Evolutionary conservation across 2,329 filamentous ascomycete species (phyloP).

Genomic region (Emydomyces testavorans): DNA sequence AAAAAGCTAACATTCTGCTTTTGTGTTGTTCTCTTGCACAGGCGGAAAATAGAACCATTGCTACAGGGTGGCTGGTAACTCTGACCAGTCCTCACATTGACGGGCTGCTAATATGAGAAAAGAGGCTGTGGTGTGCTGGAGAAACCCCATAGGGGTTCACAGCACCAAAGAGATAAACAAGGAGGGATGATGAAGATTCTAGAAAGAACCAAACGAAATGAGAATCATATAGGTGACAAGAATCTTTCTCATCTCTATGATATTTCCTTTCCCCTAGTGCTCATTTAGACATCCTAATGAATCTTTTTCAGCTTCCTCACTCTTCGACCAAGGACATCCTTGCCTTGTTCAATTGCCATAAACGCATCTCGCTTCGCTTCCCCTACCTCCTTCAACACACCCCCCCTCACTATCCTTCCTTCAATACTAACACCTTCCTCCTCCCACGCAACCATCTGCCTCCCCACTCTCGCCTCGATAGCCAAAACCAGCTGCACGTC

Average conservation of each 20-base stretch:
- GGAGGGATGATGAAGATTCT: neutral
- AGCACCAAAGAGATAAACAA: neutral
- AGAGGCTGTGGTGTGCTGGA: no score
- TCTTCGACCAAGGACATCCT: constrained; percentile 80
- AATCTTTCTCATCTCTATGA: neutral
- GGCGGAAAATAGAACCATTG: no score
- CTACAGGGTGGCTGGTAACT: no score
- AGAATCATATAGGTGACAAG: neutral
- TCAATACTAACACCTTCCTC: constrained; percentile 95
- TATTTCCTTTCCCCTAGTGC: neutral
- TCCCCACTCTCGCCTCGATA: constrained; percentile 70
- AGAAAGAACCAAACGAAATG: neutral
- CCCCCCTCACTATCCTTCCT: constrained; percentile 70
- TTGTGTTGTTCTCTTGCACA: no score
- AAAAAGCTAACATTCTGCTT: no score
- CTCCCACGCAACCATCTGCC: constrained; percentile 68
- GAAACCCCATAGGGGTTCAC: neutral
- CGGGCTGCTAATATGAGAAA: no score
- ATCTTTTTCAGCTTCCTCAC: constrained; percentile 39
- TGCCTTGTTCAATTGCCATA: constrained; percentile 81
- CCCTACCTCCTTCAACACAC: constrained; percentile 70
- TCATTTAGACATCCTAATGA: constrained; percentile 19
- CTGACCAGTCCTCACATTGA: no score
- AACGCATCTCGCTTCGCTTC: constrained; percentile 90
- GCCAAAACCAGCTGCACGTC: constrained; percentile 84